phyloP scores from a whole-genome alignment of 352 stramenopile species.

The Phytophthora ramorum region DNA sequence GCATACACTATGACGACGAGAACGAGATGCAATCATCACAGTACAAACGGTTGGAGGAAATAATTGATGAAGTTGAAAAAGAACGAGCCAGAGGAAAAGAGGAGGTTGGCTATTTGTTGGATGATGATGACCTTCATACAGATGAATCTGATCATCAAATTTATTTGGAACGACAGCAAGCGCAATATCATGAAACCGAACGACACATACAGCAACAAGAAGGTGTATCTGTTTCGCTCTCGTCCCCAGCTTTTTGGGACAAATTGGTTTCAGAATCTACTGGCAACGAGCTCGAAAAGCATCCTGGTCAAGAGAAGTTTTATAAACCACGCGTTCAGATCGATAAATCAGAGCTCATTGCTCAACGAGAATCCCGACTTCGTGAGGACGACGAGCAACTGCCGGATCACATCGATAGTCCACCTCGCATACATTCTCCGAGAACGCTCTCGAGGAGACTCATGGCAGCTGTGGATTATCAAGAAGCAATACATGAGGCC shows the following conservation, averaged over 20 bases:
- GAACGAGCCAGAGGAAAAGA: conserved; percentile 30
- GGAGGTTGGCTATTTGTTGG: neutral
- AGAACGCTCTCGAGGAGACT: conserved; percentile 53
- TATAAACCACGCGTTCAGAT: conserved; percentile 17
- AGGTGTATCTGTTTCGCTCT: conserved; percentile 14
- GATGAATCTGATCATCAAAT: neutral
- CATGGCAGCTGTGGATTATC: conserved; percentile 71
- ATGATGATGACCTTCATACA: neutral
- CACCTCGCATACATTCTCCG: conserved; percentile 48
- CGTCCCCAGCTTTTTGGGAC: conserved; percentile 40
- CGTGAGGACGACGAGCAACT: conserved; percentile 18
- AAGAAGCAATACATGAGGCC: conserved; percentile 69
- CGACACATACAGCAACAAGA: neutral
- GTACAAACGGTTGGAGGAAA: conserved; percentile 51
- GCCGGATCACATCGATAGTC: conserved; percentile 19
- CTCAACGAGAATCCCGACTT: conserved; percentile 27
- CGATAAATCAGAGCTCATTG: conserved; percentile 33
- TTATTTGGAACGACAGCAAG: neutral
- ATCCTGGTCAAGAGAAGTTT: neutral
- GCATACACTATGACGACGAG: conserved; percentile 2
- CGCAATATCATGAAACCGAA: neutral
- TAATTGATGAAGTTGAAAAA: conserved; percentile 53
- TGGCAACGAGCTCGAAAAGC: neutral
- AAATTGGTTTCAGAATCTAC: conserved; percentile 26
- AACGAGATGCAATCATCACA: conserved; percentile 4